Evolutionary conservation across 2,329 filamentous ascomycete species (phyloP), one percentile per base, ranked within the genome.

Genomic region (Rhynchosporium graminicola): DNA sequence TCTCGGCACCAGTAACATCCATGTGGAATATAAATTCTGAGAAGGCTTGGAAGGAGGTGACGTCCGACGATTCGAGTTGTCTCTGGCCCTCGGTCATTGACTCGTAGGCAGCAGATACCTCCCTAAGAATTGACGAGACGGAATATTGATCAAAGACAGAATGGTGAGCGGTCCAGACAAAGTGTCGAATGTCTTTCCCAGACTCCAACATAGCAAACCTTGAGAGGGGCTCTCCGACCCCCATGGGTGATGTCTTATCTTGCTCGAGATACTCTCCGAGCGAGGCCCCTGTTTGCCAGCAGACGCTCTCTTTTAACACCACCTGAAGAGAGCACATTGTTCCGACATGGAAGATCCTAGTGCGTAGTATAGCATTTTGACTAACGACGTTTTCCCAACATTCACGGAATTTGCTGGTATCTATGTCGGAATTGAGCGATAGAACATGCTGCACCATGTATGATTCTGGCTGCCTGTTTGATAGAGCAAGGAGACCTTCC

Each of bases 401-500:
- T 2, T 50, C 42, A 15, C 67, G 59, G 40, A 73, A 69, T 3
- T 50, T 54, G 2, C 65, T 48, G 10, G 70, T 48, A 29, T 68
- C 61, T 6, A 73, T 48, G 42, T 68, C 4, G 2, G n/a, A 4
- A 13, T 31, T 26, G 15, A 65, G 57, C 31, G 46, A 40, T 26
- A 62, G 51, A 2, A 61, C 47, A 13, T 42, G 36, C 42, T 63
- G 72, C 0, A 72, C 70, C 28, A 77, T 68, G 57, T 79, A 80
- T 1, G 69, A 66, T 3, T 71, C 75, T 3, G 67, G 45, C 1
- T 69, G 57, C 31, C 71, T 72, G 38, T 68, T 57, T 1, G 76
- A 69, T 10, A 78, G 62, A 1, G 74, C 70, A 20, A 80, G 62
- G 1, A 79, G 62, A 0, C 74, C 74, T 63, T 75, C 74, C 56